Conservation (phyloP, 768 basidiomycete species). For the Mycena indigotica region DNA sequence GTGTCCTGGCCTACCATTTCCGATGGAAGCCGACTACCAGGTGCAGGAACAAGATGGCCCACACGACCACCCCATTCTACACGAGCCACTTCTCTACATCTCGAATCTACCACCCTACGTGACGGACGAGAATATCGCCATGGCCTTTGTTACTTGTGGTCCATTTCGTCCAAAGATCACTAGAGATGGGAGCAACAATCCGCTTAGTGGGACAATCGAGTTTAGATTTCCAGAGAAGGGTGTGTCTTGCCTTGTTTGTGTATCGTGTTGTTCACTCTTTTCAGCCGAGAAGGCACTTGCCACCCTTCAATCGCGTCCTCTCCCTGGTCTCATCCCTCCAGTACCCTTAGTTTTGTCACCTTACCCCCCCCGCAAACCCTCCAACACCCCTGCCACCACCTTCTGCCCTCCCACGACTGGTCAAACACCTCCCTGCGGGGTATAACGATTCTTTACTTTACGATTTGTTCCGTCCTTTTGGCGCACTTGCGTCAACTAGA, state of each 20-base stretch:
- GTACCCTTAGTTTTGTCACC: slow-evolving; percentile 75
- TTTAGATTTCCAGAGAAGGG: slow-evolving; percentile 84
- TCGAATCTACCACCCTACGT: slow-evolving; percentile 74
- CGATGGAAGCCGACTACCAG: slow-evolving; percentile 49
- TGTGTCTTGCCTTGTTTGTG: slow-evolving; percentile 33
- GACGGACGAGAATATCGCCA: slow-evolving; percentile 74
- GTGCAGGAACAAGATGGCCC: slow-evolving; percentile 37
- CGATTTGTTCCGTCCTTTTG: slow-evolving; percentile 82
- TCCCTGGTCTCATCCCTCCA: slow-evolving; percentile 61
- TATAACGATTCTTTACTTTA: slow-evolving; percentile 76
- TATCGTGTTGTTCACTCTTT: slow-evolving; percentile 7
- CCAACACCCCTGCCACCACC: slow-evolving; percentile 77
- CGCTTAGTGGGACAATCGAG: slow-evolving; percentile 75
- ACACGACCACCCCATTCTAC: slow-evolving; percentile 79
- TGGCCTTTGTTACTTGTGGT: slow-evolving; percentile 72
- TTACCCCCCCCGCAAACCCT: slow-evolving; percentile 77
- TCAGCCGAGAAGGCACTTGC: slow-evolving; percentile 89
- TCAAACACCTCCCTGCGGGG: slow-evolving; percentile 78
- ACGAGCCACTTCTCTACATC: slow-evolving; percentile 81
- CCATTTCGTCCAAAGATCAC: slow-evolving; percentile 80
- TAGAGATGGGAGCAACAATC: slow-evolving; percentile 55
- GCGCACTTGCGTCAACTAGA: slow-evolving; percentile 78
- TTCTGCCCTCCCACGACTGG: slow-evolving; percentile 73
- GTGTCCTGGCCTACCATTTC: slow-evolving; percentile 10
- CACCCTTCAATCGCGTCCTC: slow-evolving; percentile 74